Evolutionary conservation across 345 rosid species (phyloP), one percentile per base, ranked within the genome.

Genomic region (Toxicodendron radicans): DNA sequence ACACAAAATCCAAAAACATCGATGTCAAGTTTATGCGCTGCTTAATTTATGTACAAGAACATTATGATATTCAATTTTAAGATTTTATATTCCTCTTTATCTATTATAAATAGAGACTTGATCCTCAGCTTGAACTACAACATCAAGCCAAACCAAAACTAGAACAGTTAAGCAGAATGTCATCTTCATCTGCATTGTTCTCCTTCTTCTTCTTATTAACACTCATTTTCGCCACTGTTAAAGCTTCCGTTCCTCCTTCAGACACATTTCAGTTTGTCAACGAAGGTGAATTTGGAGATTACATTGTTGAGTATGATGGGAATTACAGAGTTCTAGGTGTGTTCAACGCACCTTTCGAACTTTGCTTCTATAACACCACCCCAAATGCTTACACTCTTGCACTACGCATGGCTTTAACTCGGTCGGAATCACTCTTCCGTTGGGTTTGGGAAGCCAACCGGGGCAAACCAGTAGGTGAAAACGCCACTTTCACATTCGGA

Each of bases 401-500:
- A 16, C 70, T 88, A 0, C 79, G 92, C 10, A 85, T 86, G 74
- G 95, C 84, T 7, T 74, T 71, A 35, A 70, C 32, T 38, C 71
- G 75, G 35, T 81, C 88, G 16, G 84, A 81, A 18, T 81, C 87
- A 0, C 43, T 82, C 1, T 73, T 76, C 27, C 66, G 90, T 16
- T 87, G 87, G 88, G 95, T 87, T 0, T 91, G 94, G 95, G 93
- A 90, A 71, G 98, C 93, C 17, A 90, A 88, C 70, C 59, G 88
- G 1, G 86, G 86, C 71, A 84, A 79, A 43, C 98, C 90, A 0
- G 92, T 91, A 43, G 21, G 77, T 12, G 90, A 89, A 77, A 90
- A 90, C 11, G 88, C 93, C 2, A 82, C 89, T 0, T 63, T 91
- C 23, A 64, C 82, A 9, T 70, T 91, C 3, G 88, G 89, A 0